Base-by-base conservation (phyloP, 768 basidiomycete species). In the Naganishia antarctica region DNA sequence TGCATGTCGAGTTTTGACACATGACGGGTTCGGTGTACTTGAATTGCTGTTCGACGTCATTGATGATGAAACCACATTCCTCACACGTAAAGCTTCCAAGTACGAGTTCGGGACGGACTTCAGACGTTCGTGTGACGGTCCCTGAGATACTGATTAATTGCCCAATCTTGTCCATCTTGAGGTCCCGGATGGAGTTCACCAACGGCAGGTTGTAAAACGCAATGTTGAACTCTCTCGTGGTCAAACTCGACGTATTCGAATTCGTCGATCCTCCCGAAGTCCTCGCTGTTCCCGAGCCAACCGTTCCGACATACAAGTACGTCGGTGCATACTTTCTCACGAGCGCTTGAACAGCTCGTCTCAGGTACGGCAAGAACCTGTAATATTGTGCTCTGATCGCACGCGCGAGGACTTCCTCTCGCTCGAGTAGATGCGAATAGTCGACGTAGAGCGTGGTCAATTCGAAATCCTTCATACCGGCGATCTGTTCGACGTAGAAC, bases 1-100 rank as follows among this genome's bases (percentile, higher is more conserved):
- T 88, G 72, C 96, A 99, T 0, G 88, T 89, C 21, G 88, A 86
- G 73, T 99, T 99, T 18, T 90, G 96, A 74, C 96, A 99, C 45
- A 97, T 80, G 58, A 85, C 85, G 12, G 96, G 96, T 91, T 98
- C 96, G 21, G 96, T 99, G 76, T 97, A 98, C 76, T 97, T 99
- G 84, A 99, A 99, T 75, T 99, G 96, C 75, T 99, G 96, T 74
- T 99, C 96, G 50, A 99, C 86, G 73, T 97, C 94, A 61, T 87
- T 84, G 26, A 97, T 87, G 12, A 87, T 80, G 31, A 88, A 90
- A 48, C 84, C 83, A 73, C 96, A 99, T 45, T 87, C 83, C 77
- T 90, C 88, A 70, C 96, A 99, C 49, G 87, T 85, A 76, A 96
- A 99, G 64, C 89, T 92, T 21, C 94, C 96, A 71, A 83, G 92